Conservation (phyloP, 805 yeast species). For the Wickerhamiella australiensis region DNA sequence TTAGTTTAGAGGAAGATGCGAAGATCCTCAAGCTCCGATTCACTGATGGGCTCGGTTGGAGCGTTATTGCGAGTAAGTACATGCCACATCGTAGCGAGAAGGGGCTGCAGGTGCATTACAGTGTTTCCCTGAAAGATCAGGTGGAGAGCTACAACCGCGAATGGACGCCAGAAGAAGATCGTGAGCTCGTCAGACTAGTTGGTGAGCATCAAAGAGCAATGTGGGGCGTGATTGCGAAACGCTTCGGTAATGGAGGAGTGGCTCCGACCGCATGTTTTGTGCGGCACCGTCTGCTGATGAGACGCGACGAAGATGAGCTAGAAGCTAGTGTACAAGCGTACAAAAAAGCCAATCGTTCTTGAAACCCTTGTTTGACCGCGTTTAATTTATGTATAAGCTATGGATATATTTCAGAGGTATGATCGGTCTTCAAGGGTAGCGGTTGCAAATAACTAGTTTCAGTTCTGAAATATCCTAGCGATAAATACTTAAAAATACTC, state of each 20-base stretch:
- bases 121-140: constrained; percentile 21
- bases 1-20: constrained; percentile 24
- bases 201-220: constrained; percentile 14
- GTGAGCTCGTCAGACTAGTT: constrained; percentile 9
- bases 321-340: neutral
- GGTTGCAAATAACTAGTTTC: too few relatives aligned
- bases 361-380: neutral
- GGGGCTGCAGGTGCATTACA: constrained; percentile 54
- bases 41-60: constrained; percentile 67
- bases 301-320: constrained; percentile 1
- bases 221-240: constrained; percentile 14
- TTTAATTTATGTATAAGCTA: neutral
- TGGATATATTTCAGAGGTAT: neutral
- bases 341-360: neutral
- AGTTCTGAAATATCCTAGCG: too few relatives aligned
- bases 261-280: constrained; percentile 1
- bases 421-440: too few relatives aligned
- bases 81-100: constrained; percentile 68
- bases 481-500: too few relatives aligned
- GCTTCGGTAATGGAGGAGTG: neutral
- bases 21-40: constrained; percentile 41
- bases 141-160: neutral
- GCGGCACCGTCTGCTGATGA: constrained; percentile 2
- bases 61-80: constrained; percentile 54
- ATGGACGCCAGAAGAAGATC: constrained; percentile 12